These are phyloP conservation scores for Irpex sp. DNA, from an alignment of 1,284 basidiomycete genomes.

Conservation along the genomic window DNA sequence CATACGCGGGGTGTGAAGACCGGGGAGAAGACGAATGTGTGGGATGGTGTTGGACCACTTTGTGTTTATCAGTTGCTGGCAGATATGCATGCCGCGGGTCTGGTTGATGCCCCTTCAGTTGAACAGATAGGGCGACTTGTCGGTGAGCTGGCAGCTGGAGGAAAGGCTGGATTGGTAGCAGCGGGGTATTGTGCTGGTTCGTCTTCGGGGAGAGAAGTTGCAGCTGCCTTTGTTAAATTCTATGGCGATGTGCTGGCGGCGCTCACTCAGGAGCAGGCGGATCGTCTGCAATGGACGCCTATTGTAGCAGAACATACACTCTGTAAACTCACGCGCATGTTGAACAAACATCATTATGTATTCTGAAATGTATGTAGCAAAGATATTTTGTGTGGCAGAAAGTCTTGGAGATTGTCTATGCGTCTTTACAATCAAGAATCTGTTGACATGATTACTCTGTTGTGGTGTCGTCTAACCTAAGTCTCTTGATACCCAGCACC, in stretches of 20 bases:
- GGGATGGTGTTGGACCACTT: not conserved
- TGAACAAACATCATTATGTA: not conserved
- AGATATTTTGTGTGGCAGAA: too few species aligned
- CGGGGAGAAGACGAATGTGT: not conserved
- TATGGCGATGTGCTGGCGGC: not conserved
- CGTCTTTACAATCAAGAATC: too few species aligned
- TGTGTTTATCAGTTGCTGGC: not conserved
- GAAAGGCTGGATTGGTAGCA: not conserved
- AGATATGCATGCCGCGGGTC: not conserved
- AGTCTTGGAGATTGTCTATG: too few species aligned
- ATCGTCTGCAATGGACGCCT: not conserved
- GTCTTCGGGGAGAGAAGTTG: not conserved
- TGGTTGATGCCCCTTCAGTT: not conserved
- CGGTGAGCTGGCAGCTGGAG: not conserved
- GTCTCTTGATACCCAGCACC: not conserved
- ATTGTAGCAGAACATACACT: not conserved
- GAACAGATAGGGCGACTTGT: not conserved
- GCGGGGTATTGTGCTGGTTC: not conserved
- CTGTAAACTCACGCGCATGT: not conserved
- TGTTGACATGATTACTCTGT: not conserved
- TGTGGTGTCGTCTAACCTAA: not conserved
- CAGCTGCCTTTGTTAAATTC: not conserved
- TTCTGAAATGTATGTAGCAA: not conserved
- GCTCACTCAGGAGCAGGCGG: not conserved
- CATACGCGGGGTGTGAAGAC: too few species aligned